phyloP scores from a whole-genome alignment of 2,329 filamentous ascomycete genomes.

The Sphaerulina musiva region DNA sequence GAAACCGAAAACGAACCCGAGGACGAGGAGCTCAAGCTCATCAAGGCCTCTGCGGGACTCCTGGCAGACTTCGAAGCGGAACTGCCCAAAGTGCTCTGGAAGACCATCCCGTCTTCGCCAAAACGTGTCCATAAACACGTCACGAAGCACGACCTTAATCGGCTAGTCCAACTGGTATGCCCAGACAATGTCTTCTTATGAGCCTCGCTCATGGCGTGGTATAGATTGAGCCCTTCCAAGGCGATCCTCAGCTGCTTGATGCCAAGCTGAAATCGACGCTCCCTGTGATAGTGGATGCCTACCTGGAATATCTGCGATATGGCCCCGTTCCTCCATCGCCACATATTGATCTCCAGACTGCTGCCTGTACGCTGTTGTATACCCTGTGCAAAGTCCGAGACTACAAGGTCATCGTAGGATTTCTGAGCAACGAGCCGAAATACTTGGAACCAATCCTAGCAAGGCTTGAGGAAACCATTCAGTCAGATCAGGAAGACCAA shows the following conservation, averaged over 20 bases:
- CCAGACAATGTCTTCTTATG: background rate
- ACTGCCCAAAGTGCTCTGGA: conserved; percentile 41
- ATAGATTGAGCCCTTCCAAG: conserved; percentile 80
- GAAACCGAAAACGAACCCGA: conserved; percentile 1
- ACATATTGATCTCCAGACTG: conserved; percentile 50
- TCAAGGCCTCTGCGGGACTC: conserved; percentile 37
- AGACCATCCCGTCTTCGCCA: conserved; percentile 23
- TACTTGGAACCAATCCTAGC: conserved; percentile 74
- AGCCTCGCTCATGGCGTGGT: conserved; percentile 18
- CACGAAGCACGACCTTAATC: conserved; percentile 37
- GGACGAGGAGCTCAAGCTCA: conserved; percentile 43
- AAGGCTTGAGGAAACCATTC: conserved; percentile 59
- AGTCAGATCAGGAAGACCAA: conserved; percentile 13
- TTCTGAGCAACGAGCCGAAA: conserved; percentile 82
- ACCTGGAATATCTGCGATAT: conserved; percentile 56
- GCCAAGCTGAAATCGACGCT: conserved; percentile 71
- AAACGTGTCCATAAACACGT: conserved; percentile 35
- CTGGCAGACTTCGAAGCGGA: conserved; percentile 35
- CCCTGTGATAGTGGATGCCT: conserved; percentile 66
- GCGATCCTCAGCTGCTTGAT: conserved; percentile 89
- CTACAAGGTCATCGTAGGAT: conserved; percentile 84
- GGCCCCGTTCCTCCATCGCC: conserved; percentile 2
- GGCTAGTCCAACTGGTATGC: conserved; percentile 35
- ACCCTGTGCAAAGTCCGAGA: conserved; percentile 91
- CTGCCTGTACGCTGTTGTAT: conserved; percentile 75